A percentile compares a stretch with the other conserved stretches of the same genome.
Conservation (phyloP, 306 rosid species). For the Acacia crassicarpa region DNA sequence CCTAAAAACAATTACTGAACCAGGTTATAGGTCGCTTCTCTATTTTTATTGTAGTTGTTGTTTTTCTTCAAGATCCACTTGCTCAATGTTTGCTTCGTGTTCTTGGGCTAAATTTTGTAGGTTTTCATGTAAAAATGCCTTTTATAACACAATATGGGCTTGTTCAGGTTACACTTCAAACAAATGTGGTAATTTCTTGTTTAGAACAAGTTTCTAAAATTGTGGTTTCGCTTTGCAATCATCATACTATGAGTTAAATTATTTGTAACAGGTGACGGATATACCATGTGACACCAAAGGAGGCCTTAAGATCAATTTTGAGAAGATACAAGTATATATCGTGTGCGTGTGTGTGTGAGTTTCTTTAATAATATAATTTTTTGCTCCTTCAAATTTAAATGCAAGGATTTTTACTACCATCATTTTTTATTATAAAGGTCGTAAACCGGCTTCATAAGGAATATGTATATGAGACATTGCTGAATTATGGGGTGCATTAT, state of each 20-base stretch:
- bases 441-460: conserved; percentile 81
- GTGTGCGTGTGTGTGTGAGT: background rate
- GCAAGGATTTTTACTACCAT: conserved; percentile 19
- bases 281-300: conserved; percentile 98
- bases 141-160: conserved; percentile 76
- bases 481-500: conserved; percentile 80
- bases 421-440: conserved; percentile 44
- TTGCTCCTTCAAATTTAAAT: conserved; percentile 4
- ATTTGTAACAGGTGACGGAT: conserved; percentile 59
- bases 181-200: conserved; percentile 65
- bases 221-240: conserved; percentile 19
- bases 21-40: conserved; percentile 46
- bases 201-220: conserved; percentile 1
- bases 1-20: conserved; percentile 66
- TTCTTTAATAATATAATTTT: background rate
- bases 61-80: conserved; percentile 4
- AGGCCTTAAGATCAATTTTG: conserved; percentile 87
- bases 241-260: background rate
- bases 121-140: conserved; percentile 89
- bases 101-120: conserved; percentile 36
- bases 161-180: conserved; percentile 94
- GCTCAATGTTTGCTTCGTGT: conserved; percentile 7
- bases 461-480: conserved; percentile 72
- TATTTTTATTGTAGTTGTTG: background rate
- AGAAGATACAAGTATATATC: conserved; percentile 71